Evolutionary conservation across 768 basidiomycete genomes (phyloP).

Genomic region (Mycena pura): DNA sequence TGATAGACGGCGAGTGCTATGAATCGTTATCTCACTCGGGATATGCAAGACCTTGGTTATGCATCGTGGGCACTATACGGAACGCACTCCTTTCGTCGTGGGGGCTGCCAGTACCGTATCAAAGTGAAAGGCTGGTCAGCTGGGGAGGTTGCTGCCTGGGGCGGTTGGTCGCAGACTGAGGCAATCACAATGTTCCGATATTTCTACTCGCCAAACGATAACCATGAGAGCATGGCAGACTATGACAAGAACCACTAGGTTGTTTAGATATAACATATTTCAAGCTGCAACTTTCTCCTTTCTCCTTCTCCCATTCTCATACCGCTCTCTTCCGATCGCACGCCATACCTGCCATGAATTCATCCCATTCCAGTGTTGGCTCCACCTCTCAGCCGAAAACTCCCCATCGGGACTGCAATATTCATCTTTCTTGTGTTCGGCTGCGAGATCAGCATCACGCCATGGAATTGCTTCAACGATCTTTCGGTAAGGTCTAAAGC

Average conservation of each 20-base stretch:
- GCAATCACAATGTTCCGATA: conserved; percentile 11
- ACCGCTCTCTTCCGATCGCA: neutral
- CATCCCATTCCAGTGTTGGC: neutral
- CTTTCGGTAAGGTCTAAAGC: neutral
- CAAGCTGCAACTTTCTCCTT: neutral
- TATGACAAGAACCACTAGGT: neutral
- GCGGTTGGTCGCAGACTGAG: conserved; percentile 29
- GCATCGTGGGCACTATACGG: conserved; percentile 25
- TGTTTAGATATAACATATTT: neutral
- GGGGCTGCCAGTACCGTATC: conserved; percentile 26
- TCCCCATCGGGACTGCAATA: neutral
- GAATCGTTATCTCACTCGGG: conserved; percentile 12
- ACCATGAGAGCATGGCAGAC: neutral
- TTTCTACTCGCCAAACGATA: conserved; percentile 3
- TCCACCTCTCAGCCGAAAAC: neutral
- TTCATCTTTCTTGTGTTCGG: neutral
- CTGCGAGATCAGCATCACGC: neutral
- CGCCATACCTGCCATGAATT: neutral
- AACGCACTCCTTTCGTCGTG: conserved; percentile 27
- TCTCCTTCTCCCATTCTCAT: too few relatives aligned
- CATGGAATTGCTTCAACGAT: neutral
- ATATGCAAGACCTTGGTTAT: conserved; percentile 22
- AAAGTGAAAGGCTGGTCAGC: conserved; percentile 9
- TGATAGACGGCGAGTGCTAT: conserved; percentile 11
- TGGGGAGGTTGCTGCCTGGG: conserved; percentile 27